Percentiles rank a stretch among this genome's conserved stretches.
Evolutionary conservation across 495 filamentous ascomycete species (phyloP).

Genomic region (Xanthoparmelia taractica): DNA sequence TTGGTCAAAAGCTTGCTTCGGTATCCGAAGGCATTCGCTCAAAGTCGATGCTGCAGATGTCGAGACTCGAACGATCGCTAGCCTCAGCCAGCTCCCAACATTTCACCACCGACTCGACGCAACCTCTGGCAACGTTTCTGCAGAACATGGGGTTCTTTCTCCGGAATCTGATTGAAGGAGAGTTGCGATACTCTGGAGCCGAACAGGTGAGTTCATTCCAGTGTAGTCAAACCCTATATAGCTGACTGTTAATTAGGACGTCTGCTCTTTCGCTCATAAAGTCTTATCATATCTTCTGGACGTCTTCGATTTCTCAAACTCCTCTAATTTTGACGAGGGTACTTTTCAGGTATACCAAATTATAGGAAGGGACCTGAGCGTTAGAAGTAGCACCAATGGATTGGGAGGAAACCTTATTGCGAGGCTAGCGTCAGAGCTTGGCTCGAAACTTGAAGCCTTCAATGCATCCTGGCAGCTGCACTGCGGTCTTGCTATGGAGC

Average conservation of each 20-base stretch:
- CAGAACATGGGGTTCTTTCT: conserved; percentile 29
- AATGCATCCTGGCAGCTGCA: conserved; percentile 49
- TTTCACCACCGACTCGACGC: conserved; percentile 59
- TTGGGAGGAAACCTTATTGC: not conserved
- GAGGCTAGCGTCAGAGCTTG: conserved; percentile 33
- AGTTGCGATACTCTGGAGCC: not conserved
- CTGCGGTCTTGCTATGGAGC: conserved; percentile 78
- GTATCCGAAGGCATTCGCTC: conserved; percentile 33
- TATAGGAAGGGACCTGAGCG: conserved; percentile 36
- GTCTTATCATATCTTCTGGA: conserved; percentile 22
- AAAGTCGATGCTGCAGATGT: conserved; percentile 55
- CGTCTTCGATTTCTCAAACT: conserved; percentile 27
- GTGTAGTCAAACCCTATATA: conserved; percentile 28
- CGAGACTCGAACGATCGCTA: conserved; percentile 60
- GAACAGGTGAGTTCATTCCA: not conserved
- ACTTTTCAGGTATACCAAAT: conserved; percentile 49
- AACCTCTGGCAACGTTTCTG: conserved; percentile 42
- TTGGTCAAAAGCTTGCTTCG: conserved; percentile 25
- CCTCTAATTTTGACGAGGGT: conserved; percentile 43
- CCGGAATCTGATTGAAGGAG: conserved; percentile 2
- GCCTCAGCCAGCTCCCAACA: conserved; percentile 49
- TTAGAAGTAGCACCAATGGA: conserved; percentile 4
- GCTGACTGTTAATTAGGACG: conserved; percentile 22
- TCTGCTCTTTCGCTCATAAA: conserved; percentile 16
- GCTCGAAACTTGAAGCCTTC: conserved; percentile 40